Evolutionary conservation across 345 rosid genomes (phyloP).

Genomic region (Gossypium mustelinum): DNA sequence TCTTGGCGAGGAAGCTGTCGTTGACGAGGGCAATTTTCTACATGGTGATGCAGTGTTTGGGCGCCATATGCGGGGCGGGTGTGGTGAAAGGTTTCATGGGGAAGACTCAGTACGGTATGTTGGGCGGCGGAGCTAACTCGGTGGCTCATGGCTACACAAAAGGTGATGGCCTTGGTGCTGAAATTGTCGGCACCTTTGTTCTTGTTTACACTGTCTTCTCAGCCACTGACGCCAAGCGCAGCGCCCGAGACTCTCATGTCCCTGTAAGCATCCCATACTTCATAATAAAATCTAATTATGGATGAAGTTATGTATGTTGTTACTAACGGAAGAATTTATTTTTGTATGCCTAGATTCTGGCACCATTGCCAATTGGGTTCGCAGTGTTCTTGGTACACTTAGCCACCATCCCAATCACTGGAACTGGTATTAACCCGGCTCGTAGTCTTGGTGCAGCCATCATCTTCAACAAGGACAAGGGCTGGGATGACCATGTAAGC

Average conservation of each 20-base stretch:
- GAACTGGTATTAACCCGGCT: constrained; percentile 69
- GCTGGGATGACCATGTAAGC: constrained; percentile 64
- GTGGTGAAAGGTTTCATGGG: constrained; percentile 47
- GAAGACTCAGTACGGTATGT: constrained; percentile 4
- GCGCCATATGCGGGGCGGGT: constrained; percentile 53
- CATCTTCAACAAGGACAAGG: constrained; percentile 44
- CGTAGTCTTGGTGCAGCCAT: constrained; percentile 70
- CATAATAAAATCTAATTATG: background rate
- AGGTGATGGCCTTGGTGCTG: constrained; percentile 32
- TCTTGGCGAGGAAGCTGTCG: constrained; percentile 48
- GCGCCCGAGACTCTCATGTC: constrained; percentile 55
- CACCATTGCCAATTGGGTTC: constrained; percentile 65
- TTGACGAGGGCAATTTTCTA: constrained; percentile 43
- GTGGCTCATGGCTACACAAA: constrained; percentile 38
- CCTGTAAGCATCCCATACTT: constrained; percentile 30
- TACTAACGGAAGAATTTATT: background rate
- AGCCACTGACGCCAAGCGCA: constrained; percentile 56
- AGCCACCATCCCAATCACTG: constrained; percentile 61
- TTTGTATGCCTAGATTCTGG: constrained; percentile 42
- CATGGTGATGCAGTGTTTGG: constrained; percentile 53
- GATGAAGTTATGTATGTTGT: background rate
- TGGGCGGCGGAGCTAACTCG: constrained; percentile 41
- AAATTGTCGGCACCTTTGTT: background rate
- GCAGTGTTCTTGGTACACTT: constrained; percentile 68
- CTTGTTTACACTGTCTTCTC: constrained; percentile 46